A percentile compares a stretch with the other conserved stretches of the same genome.
Evolutionary conservation across 371 early-diverging fungal species (phyloP).

Genomic region (Rhizomucor pusillus): DNA sequence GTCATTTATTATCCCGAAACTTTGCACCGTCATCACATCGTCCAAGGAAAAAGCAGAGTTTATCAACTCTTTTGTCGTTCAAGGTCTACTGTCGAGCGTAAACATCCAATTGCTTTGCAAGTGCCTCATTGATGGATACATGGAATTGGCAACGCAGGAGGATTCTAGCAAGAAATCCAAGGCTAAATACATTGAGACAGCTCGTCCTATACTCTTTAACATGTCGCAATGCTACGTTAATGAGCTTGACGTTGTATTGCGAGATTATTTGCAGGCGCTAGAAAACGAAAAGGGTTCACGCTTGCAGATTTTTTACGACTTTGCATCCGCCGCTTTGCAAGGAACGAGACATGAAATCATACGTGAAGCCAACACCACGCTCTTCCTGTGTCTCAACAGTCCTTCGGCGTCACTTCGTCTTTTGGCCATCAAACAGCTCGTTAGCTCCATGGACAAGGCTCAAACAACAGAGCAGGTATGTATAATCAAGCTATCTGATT

Average conservation of each 20-base stretch:
- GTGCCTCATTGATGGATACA: constrained; percentile 39
- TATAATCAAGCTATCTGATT: constrained; percentile 7
- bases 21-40: constrained; percentile 28
- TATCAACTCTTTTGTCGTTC: constrained; percentile 38
- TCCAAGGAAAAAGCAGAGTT: constrained; percentile 27
- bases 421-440: constrained; percentile 60
- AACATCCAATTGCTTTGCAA: constrained; percentile 42
- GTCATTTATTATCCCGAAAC: constrained; percentile 27
- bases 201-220: constrained; percentile 40
- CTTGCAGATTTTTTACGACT: constrained; percentile 47
- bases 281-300: constrained; percentile 7
- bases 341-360: constrained; percentile 67
- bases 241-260: constrained; percentile 54
- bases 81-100: constrained; percentile 40
- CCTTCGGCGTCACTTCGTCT: constrained; percentile 60
- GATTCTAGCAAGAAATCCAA: constrained; percentile 19
- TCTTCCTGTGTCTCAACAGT: constrained; percentile 72
- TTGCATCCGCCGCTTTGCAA: constrained; percentile 55
- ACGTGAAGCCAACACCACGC: constrained; percentile 64
- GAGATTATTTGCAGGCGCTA: constrained; percentile 32
- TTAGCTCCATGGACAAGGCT: constrained; percentile 43
- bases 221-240: constrained; percentile 57
- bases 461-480: constrained; percentile 26
- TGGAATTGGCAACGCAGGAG: constrained; percentile 19
- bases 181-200: constrained; percentile 24